Evolutionary conservation across 352 stramenopile species (phyloP), one percentile per base, ranked within the genome.

Genomic region (Phytopythium kandeliae): DNA sequence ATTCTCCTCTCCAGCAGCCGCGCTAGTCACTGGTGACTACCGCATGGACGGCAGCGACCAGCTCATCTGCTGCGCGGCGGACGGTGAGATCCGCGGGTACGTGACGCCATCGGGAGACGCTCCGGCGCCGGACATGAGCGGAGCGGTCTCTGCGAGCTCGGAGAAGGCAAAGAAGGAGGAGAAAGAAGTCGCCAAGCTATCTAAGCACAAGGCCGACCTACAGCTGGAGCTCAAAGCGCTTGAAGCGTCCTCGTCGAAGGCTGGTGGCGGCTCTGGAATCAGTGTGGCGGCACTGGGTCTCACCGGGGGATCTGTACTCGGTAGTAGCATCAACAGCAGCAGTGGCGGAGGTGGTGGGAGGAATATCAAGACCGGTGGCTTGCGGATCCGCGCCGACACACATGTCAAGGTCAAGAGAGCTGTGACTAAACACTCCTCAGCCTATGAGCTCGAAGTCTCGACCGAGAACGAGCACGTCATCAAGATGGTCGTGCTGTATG

Each of bases 401-500:
- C 82, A 78, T 16, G 74, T 91, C 25, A 68, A 80, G 33, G 74
- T 92, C 48, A 73, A 70, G 11, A 68, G 69, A 2, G 54, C 76
- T 13, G 64, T 75, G n/a, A 83, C 67, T 26, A 80, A 81, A 36
- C 60, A 63, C 17, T 76, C 74, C 17, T 67, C 54, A 17, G 64
- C 67, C 5, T 76, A 92, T 28, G 82, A 97, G 58, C 78, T 97
- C n/a, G 64, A 84, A 31, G 65, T 96, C 7, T 74, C 73, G 4
- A 95, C 85, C 4, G 85, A 91, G 44, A 95, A 78, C 47, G 88
- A 95, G 22, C 84, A 74, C 56, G 64, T 96, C 46, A 92, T 96
- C 63, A 85, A 89, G 55, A 95, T 90, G 77, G 65, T 95, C 21
- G 66, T 89, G 1, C 66, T 95, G 22, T 92, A 89, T 55, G 84